Percentiles rank a stretch among this genome's conserved stretches.
phyloP scores from a whole-genome alignment of 805 yeast species.

The Ogataea philodendri region DNA sequence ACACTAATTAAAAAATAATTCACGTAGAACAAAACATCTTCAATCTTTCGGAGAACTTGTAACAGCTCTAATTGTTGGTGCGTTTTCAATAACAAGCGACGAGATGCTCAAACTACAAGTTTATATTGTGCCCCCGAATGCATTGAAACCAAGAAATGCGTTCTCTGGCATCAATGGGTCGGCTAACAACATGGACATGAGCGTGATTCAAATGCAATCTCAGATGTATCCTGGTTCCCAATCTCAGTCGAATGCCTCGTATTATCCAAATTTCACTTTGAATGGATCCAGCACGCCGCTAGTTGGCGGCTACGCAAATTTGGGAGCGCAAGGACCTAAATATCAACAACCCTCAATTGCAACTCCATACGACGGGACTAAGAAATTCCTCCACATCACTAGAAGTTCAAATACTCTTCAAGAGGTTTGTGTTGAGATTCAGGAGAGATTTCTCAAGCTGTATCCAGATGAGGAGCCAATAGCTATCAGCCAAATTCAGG shows the following conservation, averaged over 20 bases:
- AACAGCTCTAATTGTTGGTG: too few species aligned
- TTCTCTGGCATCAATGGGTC: conserved; percentile 3
- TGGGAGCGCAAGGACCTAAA: conserved; percentile 7
- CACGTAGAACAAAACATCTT: too few species aligned
- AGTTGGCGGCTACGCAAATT: conserved; percentile 11
- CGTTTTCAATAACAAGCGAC: too few species aligned
- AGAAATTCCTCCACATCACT: conserved; percentile 65
- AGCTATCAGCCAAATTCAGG: conserved; percentile 62
- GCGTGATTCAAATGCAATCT: conserved; percentile 8
- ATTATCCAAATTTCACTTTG: conserved; percentile 17
- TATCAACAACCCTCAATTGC: conserved; percentile 11
- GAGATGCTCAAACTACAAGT: conserved; percentile 31
- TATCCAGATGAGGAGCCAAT: conserved; percentile 63
- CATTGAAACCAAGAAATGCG: conserved; percentile 10
- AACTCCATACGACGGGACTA: conserved; percentile 14
- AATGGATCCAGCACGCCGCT: conserved; percentile 32
- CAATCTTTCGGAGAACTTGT: too few species aligned
- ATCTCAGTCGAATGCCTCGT: conserved; percentile 12
- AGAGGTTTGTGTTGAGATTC: conserved; percentile 52
- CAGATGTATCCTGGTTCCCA: conserved; percentile 10
- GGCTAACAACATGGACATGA: conserved; percentile 8
- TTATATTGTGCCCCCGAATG: conserved; percentile 28
- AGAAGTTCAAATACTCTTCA: conserved; percentile 44
- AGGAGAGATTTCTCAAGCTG: conserved; percentile 53
- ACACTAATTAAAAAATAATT: conserved; percentile 2